phyloP scores from a whole-genome alignment of 1,139 yeast genomes.

The Pichia sp. region DNA sequence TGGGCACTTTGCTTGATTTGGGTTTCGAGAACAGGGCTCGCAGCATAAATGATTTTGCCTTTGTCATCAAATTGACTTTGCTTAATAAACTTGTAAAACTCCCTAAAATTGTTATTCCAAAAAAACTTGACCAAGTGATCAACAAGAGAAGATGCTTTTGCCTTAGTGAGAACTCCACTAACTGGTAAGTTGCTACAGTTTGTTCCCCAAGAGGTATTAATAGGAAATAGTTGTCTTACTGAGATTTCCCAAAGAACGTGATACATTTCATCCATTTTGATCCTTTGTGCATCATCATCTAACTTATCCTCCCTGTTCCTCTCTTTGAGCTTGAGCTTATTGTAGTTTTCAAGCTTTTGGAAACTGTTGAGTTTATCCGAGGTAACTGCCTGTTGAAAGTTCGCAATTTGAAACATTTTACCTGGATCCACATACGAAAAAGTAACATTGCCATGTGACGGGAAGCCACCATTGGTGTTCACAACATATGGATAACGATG shows the following conservation, averaged over 20 bases:
- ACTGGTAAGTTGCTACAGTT: background rate
- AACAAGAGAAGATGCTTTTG: conserved; percentile 21
- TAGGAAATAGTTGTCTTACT: conserved; percentile 12
- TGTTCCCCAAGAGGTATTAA: background rate
- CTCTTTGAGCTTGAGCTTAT: conserved; percentile 8
- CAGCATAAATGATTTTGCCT: conserved; percentile 7
- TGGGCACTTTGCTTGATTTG: conserved; percentile 23
- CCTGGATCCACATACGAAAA: conserved; percentile 23
- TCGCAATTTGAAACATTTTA: conserved; percentile 22
- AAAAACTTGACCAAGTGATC: conserved; percentile 25
- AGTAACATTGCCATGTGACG: conserved; percentile 6
- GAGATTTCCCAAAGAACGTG: conserved; percentile 19
- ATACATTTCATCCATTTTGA: conserved; percentile 16
- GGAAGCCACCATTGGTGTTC: background rate
- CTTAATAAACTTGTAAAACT: conserved; percentile 19
- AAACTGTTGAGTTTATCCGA: conserved; percentile 11
- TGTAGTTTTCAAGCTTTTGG: conserved; percentile 8
- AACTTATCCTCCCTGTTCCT: conserved; percentile 1
- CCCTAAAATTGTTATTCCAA: conserved; percentile 21
- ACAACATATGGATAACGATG: conserved; percentile 12
- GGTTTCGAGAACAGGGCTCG: conserved; percentile 19
- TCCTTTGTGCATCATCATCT: conserved; percentile 1
- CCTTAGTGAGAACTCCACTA: conserved; percentile 11
- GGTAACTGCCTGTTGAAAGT: conserved; percentile 19
- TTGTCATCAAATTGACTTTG: conserved; percentile 11